Conservation (phyloP, 83 land plant genomes). For the Isoetes engelmannii region DNA sequence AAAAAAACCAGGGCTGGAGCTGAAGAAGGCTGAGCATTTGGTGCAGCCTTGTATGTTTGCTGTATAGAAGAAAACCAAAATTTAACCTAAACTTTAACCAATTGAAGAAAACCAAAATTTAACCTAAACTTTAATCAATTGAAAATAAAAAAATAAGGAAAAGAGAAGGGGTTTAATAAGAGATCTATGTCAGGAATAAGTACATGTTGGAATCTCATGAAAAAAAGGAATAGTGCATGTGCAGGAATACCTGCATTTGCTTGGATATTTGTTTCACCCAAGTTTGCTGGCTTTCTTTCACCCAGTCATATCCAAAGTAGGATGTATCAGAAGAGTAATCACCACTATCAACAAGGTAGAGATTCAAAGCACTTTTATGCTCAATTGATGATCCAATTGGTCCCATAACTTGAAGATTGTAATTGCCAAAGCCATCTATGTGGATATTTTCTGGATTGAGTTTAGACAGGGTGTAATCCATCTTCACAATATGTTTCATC, state of each 20-base stretch:
- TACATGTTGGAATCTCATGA: no score
- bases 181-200: conserved; percentile 1
- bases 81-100: not conserved
- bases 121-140: not conserved
- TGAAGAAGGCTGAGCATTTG: conserved; percentile 31
- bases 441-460: conserved; percentile 33
- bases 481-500: conserved; percentile 38
- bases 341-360: conserved; percentile 81
- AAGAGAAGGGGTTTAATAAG: not conserved
- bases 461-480: conserved; percentile 47
- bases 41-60: not conserved
- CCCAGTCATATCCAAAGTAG: conserved; percentile 81
- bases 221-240: no score
- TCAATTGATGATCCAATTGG: conserved; percentile 21
- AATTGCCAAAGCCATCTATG: conserved; percentile 73
- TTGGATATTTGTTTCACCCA: conserved; percentile 62
- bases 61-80: not conserved
- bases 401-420: conserved; percentile 47
- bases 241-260: conserved; percentile 42
- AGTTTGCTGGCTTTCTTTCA: conserved; percentile 54
- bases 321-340: conserved; percentile 38
- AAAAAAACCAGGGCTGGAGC: conserved; percentile 74
- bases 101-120: not conserved
- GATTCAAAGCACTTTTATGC: conserved; percentile 54
- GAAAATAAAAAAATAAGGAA: not conserved